A percentile compares a stretch with the other conserved stretches of the same genome.
phyloP scores from a whole-genome alignment of 2,329 filamentous ascomycete species.

The Cladophialophora bantiana region DNA sequence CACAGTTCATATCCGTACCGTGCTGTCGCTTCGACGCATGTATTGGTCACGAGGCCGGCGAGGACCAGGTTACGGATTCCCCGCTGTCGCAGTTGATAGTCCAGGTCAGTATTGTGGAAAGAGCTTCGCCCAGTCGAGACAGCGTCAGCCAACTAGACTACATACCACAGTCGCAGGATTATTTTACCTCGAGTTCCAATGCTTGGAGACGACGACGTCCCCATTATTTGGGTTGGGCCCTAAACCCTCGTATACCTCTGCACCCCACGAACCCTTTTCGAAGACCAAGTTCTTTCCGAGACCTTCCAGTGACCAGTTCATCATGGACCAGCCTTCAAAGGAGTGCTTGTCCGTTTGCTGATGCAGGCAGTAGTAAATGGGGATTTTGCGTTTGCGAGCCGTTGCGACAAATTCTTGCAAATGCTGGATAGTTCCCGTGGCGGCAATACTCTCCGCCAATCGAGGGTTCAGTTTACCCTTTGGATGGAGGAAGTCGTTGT shows the following conservation, averaged over 20 bases:
- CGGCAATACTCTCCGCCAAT: conserved; percentile 6
- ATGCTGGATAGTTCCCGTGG: conserved; percentile 40
- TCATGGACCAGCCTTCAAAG: conserved; percentile 43
- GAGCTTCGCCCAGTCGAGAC: conserved; percentile 34
- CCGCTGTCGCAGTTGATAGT: conserved; percentile 46
- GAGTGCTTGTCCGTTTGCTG: conserved; percentile 40
- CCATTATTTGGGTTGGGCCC: conserved; percentile 42
- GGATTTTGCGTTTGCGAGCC: conserved; percentile 42
- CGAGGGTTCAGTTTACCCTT: conserved; percentile 34
- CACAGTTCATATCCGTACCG: conserved; percentile 44
- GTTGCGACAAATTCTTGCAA: conserved; percentile 40
- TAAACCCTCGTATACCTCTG: conserved; percentile 43
- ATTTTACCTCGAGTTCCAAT: conserved; percentile 43
- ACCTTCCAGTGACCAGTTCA: conserved; percentile 36
- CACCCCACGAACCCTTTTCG: conserved; percentile 43
- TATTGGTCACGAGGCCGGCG: conserved; percentile 45
- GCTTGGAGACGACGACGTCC: conserved; percentile 45
- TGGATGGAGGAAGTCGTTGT: conserved; percentile 41
- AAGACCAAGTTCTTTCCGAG: conserved; percentile 39
- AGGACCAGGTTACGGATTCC: conserved; percentile 46
- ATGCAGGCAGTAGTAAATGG: conserved; percentile 48
- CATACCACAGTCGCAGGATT: neutral
- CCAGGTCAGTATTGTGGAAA: conserved; percentile 48
- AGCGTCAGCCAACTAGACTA: neutral
- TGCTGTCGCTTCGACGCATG: conserved; percentile 47